Conservation (phyloP, 2,329 filamentous ascomycete species). For the Penicillium digitatum region DNA sequence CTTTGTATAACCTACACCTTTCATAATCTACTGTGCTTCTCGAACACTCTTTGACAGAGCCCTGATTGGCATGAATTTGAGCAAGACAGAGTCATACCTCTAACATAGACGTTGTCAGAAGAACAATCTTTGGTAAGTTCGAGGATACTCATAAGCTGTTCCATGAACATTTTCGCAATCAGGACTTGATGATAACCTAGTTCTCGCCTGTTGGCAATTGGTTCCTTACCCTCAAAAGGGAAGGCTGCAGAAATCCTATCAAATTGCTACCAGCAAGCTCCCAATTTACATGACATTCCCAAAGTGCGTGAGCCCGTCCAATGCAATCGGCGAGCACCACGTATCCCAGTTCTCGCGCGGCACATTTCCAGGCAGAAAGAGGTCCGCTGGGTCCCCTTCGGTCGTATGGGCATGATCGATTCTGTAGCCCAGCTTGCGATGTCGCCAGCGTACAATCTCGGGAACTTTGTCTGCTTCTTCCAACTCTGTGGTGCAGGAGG, state of each 20-base stretch:
- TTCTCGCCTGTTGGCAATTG: no score
- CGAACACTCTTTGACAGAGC: slow-evolving; percentile 53
- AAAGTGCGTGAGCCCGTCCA: slow-evolving; percentile 54
- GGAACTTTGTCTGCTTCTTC: slow-evolving; percentile 56
- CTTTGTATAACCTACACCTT: slow-evolving; percentile 51
- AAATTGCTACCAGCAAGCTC: slow-evolving; percentile 57
- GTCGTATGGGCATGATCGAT: slow-evolving; percentile 39
- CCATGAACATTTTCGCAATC: no score
- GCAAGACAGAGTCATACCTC: slow-evolving; percentile 51
- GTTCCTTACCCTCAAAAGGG: no score
- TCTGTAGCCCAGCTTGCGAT: slow-evolving; percentile 40
- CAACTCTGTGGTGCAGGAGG: slow-evolving; percentile 61
- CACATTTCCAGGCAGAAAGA: slow-evolving; percentile 46
- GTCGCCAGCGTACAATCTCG: slow-evolving; percentile 36
- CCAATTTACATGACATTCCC: slow-evolving; percentile 55
- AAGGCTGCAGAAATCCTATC: no score
- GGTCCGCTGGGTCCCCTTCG: slow-evolving; percentile 37
- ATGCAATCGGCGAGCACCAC: slow-evolving; percentile 54
- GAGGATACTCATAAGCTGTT: slow-evolving; percentile 57
- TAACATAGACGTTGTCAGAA: slow-evolving; percentile 43
- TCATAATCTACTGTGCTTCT: slow-evolving; percentile 55
- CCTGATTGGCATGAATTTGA: slow-evolving; percentile 52
- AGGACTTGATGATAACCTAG: no score
- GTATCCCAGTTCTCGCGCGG: slow-evolving; percentile 51
- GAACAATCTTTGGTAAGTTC: slow-evolving; percentile 42